Conservation (phyloP, 106 monocot species). For the Agapanthus africanus region DNA sequence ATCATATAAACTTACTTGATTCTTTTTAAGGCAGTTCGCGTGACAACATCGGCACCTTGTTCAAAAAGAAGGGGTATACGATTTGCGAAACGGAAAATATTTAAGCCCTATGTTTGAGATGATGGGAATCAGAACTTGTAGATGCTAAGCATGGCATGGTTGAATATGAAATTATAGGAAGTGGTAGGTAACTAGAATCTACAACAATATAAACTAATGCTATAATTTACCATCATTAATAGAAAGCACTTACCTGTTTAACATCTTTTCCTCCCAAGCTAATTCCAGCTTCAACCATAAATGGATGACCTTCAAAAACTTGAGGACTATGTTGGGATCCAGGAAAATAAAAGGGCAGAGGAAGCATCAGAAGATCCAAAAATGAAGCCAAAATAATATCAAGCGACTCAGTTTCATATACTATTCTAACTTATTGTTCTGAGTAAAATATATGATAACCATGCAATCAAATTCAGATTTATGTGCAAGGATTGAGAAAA, state of each 20-base stretch:
- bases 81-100: conserved; percentile 95
- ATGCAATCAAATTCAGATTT: not conserved
- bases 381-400: not conserved
- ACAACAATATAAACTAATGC: not conserved
- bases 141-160: not conserved
- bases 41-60: conserved; percentile 98
- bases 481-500: not conserved
- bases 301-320: conserved; percentile 99
- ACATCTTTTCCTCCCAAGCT: conserved; percentile 98
- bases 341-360: conserved; percentile 6
- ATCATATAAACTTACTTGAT: conserved; percentile 53
- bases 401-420: not conserved
- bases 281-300: conserved; percentile 98
- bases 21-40: conserved; percentile 83
- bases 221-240: not conserved
- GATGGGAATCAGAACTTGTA: not conserved
- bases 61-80: conserved; percentile 91
- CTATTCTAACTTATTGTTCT: not conserved
- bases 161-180: not conserved
- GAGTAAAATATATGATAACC: not conserved
- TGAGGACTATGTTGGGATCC: conserved; percentile 45
- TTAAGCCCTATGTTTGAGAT: conserved; percentile 53
- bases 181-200: too few relatives aligned
- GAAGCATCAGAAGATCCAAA: not conserved
- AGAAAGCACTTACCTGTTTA: conserved; percentile 55